Base-by-base conservation (phyloP, 2,329 filamentous ascomycete genomes). In the Apiospora koreana region DNA sequence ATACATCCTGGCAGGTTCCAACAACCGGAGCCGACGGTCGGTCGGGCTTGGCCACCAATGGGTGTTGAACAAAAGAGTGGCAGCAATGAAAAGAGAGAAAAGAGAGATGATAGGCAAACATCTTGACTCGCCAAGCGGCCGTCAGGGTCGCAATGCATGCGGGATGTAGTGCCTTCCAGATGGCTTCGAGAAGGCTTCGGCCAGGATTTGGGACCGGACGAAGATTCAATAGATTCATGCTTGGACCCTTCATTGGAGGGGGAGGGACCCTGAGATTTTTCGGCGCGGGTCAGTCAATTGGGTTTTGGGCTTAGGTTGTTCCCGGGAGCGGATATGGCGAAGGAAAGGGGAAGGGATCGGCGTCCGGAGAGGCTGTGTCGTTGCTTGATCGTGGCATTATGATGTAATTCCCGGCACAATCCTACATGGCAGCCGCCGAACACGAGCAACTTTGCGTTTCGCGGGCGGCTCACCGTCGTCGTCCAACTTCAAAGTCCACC, bases 331-430 rank as follows among this genome's bases (percentile, higher is more conserved):
- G 65, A 43, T 43, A 35, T 43, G 18, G 65, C 10, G 35, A 46
- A 46, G 23, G 64, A 31, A 46, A 67, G 45, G 21, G 65, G 65
- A 25, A 67, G 65, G 45, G 65, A 67, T 67, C 65, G 42, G 65
- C 65, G 42, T 6, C 25, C 25, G 65, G 65, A 35, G 65, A 67
- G 65, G 65, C 65, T 67, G 65, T 67, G 65, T 25, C 31, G 65
- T 9, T 46, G 65, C 65, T 43, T 67, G 65, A 31, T 35, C 65
- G 42, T 43, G 42, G 65, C 42, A 46, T 46, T 46, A 67, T 67
- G 65, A 67, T 67, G 65, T 67, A 62, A 62, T 62, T n/a, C 25
- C 25, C 42, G 42, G 42, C 9, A 67, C 25, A 67, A 46, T 62
- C 54, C 31, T 62, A 62, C 65, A 46, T 45, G 42, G 42, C 31